Conservation (phyloP, 2,329 filamentous ascomycete genomes). For the Colletotrichum gloeosporioides region DNA sequence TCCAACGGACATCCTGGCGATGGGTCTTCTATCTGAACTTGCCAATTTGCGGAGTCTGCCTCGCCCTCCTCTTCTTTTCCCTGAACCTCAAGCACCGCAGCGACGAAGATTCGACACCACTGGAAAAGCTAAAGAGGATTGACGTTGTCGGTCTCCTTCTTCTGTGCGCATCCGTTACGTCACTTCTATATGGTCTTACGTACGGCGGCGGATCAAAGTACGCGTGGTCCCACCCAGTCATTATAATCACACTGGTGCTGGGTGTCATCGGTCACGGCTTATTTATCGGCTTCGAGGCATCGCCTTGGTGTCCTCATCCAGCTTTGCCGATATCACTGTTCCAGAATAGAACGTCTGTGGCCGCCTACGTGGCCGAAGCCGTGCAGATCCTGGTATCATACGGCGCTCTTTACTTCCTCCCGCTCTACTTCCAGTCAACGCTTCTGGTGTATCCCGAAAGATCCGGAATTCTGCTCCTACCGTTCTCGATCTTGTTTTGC, state of each 20-base stretch:
- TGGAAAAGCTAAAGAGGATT: slow-evolving; percentile 27
- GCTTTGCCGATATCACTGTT: slow-evolving; percentile 51
- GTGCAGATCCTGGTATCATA: slow-evolving; percentile 71
- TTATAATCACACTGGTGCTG: slow-evolving; percentile 39
- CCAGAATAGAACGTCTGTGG: slow-evolving; percentile 61
- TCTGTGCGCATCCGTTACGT: slow-evolving; percentile 37
- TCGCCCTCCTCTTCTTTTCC: slow-evolving; percentile 25
- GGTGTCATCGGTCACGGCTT: slow-evolving; percentile 38
- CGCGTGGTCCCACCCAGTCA: slow-evolving; percentile 62
- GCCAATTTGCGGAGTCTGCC: slow-evolving; percentile 28
- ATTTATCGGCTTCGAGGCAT: slow-evolving; percentile 41
- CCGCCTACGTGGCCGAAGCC: slow-evolving; percentile 70
- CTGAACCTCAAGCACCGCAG: slow-evolving; percentile 26
- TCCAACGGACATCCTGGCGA: slow-evolving; percentile 38
- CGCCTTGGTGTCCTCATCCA: slow-evolving; percentile 27
- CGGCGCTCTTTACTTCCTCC: slow-evolving; percentile 45
- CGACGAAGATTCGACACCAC: background rate
- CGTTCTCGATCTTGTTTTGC: slow-evolving; percentile 37
- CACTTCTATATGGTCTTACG: slow-evolving; percentile 35
- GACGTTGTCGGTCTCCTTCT: slow-evolving; percentile 48
- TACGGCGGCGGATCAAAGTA: slow-evolving; percentile 63
- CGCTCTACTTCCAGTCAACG: slow-evolving; percentile 52
- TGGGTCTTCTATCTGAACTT: slow-evolving; percentile 53
- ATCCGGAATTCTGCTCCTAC: slow-evolving; percentile 38
- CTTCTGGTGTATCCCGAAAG: slow-evolving; percentile 45